phyloP scores from a whole-genome alignment of 495 filamentous ascomycete genomes.

The Penicillium riverlandense region DNA sequence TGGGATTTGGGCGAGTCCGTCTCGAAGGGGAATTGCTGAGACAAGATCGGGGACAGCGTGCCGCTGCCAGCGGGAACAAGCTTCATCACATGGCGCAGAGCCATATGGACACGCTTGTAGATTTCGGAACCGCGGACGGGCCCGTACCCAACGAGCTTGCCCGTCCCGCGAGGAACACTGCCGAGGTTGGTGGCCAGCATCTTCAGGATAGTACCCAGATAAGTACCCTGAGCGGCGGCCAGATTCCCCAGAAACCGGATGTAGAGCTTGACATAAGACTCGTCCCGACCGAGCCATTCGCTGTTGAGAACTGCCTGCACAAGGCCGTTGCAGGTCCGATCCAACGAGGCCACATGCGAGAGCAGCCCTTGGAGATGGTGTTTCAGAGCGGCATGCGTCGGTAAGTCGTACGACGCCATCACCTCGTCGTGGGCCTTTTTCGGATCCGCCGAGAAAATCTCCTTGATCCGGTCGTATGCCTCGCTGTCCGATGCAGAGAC shows the following conservation, averaged over 20 bases:
- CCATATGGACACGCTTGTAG: conserved; percentile 64
- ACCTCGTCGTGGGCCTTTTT: conserved; percentile 36
- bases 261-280: conserved; percentile 71
- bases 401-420: conserved; percentile 26
- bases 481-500: conserved; percentile 53
- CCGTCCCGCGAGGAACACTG: conserved; percentile 42
- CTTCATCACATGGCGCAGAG: conserved; percentile 65
- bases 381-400: conserved; percentile 50
- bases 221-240: conserved; percentile 67
- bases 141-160: conserved; percentile 53
- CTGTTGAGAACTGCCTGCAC: conserved; percentile 65
- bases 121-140: conserved; percentile 51
- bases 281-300: conserved; percentile 79
- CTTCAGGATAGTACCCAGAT: conserved; percentile 54
- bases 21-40: conserved; percentile 63
- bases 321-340: conserved; percentile 65
- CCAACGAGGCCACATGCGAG: conserved; percentile 62
- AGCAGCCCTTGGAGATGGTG: conserved; percentile 73
- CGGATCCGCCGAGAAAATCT: conserved; percentile 50
- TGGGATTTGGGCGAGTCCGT: conserved; percentile 66
- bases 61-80: conserved; percentile 72
- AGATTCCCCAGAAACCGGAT: conserved; percentile 74
- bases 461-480: conserved; percentile 66
- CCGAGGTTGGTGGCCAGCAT: conserved; percentile 76
- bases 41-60: conserved; percentile 56